Base-by-base conservation (phyloP, 2,329 filamentous ascomycete species). In the Exophiala xenobiotica region DNA sequence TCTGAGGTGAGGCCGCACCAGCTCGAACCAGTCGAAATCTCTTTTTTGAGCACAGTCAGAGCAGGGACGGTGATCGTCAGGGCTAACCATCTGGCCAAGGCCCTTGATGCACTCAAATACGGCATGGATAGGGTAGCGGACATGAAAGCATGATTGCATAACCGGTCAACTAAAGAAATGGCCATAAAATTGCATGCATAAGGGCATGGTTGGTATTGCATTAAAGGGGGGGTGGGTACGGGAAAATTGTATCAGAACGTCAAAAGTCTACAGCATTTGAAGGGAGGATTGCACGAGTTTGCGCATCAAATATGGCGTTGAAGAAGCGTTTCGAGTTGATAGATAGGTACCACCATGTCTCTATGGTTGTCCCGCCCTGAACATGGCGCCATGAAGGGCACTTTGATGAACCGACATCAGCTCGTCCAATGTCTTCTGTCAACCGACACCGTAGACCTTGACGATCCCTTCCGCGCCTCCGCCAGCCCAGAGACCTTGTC, bases 31-130 rank as follows among this genome's bases (percentile, higher is more conserved):
- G 81, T 89, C 1, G 90, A 96, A 67, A 84, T 97, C 70, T 92
- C 87, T 51, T 97, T 96, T 68, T 74, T 97, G 56, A 93, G 87
- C 54, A 97, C 92, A 0, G 90, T 90, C 3, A 81, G 86, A 35
- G 90, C 91, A 0, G 92, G 92, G 1, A 91, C 90, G 4, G 92
- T 97, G 7, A 90, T 97, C 64, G 80, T 97, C 31, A 81, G 84
- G 3, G 80, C 86, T 57, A 81, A 86, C 61, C 87, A 92, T 65
- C 76, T 91, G 38, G 75, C 78, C n/a, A 80, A 81, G 51, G 91
- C 89, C 0, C 74, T 96, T 61, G 79, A 80, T 40, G 88, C 89
- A 4, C 69, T 96, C 64, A 68, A 73, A 9, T 66, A 64, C 3
- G 71, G 61, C 4, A 58, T 59, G 50, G 53, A 54, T 23, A 46